A percentile compares a stretch with the other conserved stretches of the same genome.
Conservation (phyloP, 2,329 filamentous ascomycete genomes). For the Phialemoniopsis sp. region DNA sequence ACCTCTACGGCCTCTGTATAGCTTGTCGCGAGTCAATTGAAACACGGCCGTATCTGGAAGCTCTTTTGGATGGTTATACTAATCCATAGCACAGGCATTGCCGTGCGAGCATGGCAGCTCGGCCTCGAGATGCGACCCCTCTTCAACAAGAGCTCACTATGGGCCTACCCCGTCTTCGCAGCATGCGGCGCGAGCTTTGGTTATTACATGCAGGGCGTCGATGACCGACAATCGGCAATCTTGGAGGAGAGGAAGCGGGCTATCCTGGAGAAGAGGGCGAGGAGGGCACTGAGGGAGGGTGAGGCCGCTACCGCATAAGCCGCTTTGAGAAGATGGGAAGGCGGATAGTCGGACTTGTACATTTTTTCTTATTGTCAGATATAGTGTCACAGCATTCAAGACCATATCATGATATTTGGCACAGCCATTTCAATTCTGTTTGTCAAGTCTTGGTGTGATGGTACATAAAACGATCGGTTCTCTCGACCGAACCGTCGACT, state of each 20-base stretch:
- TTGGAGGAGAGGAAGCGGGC: constrained; percentile 74
- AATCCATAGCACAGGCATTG: constrained; percentile 61
- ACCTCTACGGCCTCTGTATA: neutral
- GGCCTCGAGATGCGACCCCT: constrained; percentile 98
- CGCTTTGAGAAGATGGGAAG: neutral
- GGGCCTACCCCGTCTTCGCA: constrained; percentile 89
- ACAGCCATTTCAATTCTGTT: no score
- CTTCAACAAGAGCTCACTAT: constrained; percentile 78
- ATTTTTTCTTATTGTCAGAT: neutral
- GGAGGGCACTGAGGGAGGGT: constrained; percentile 66
- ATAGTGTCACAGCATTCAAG: no score
- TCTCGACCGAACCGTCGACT: no score
- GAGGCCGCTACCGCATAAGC: constrained; percentile 20
- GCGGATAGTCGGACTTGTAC: neutral
- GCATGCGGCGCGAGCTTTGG: constrained; percentile 86
- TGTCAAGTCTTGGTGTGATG: no score
- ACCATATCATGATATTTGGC: no score
- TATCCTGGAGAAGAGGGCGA: constrained; percentile 84
- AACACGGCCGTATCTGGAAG: constrained; percentile 1
- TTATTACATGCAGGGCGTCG: constrained; percentile 93
- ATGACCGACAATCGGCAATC: constrained; percentile 73
- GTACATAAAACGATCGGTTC: no score
- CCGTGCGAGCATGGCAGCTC: constrained; percentile 91
- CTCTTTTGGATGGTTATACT: no score
- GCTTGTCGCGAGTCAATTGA: constrained; percentile 3